Evolutionary conservation across 495 filamentous ascomycete species (phyloP).

Genomic region (Penicillium silybi): DNA sequence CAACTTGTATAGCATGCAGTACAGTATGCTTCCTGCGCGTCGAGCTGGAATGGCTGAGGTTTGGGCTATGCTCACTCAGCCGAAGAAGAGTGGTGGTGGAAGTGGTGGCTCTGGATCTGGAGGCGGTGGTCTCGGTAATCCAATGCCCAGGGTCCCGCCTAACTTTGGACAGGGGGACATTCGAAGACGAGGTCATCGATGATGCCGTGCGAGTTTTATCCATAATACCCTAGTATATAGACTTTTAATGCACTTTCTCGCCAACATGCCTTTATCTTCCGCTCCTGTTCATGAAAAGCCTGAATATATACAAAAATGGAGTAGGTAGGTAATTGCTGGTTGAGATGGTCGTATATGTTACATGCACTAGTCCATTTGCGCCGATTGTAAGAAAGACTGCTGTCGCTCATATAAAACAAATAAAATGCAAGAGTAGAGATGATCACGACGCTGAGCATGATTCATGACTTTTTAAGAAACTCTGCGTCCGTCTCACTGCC

Average conservation of each 20-base stretch:
- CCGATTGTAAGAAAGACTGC: not conserved
- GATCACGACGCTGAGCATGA: not conserved
- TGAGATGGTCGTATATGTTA: not conserved
- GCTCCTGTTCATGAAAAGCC: not conserved
- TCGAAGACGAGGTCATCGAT: slow-evolving; percentile 40
- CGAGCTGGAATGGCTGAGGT: slow-evolving; percentile 78
- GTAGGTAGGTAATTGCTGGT: not conserved
- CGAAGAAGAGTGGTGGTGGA: slow-evolving; percentile 31
- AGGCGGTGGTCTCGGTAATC: slow-evolving; percentile 30
- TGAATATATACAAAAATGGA: not conserved
- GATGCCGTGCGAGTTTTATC: slow-evolving; percentile 5
- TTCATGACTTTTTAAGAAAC: slow-evolving; percentile 52
- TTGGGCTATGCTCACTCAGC: slow-evolving; percentile 70
- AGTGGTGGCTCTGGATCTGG: slow-evolving; percentile 26
- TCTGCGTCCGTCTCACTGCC: slow-evolving; percentile 72
- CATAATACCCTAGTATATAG: slow-evolving; percentile 13
- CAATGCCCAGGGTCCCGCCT: slow-evolving; percentile 31
- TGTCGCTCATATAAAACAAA: not conserved
- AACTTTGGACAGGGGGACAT: slow-evolving; percentile 36
- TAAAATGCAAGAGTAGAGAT: slow-evolving; percentile 8
- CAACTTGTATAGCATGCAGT: slow-evolving; percentile 94
- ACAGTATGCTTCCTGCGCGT: slow-evolving; percentile 89
- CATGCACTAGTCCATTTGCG: slow-evolving; percentile 2
- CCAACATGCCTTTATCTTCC: not conserved
- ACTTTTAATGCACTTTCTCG: not conserved